Conservation (phyloP, 2,329 filamentous ascomycete species). For the Pezizomycotina sp. region DNA sequence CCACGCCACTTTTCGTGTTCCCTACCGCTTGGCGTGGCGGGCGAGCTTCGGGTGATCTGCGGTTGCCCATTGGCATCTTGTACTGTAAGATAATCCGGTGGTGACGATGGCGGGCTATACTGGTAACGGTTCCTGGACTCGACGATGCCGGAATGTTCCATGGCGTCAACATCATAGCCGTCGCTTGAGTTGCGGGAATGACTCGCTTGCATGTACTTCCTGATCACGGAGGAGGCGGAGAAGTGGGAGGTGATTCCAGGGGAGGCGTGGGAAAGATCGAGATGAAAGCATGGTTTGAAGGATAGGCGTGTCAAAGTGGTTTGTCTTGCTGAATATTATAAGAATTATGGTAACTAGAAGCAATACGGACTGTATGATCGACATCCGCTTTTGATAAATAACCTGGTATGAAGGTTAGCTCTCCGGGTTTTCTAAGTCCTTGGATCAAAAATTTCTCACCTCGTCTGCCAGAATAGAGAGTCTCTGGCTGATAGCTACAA, state of each 20-base stretch:
- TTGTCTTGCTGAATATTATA: conserved; percentile 49
- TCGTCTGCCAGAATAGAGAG: conserved; percentile 88
- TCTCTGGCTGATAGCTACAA: conserved; percentile 61
- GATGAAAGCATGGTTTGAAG: conserved; percentile 19
- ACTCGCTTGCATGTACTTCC: conserved; percentile 5
- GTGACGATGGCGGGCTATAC: background rate
- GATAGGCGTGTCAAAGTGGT: conserved; percentile 25
- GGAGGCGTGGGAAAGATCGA: conserved; percentile 14
- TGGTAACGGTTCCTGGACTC: conserved; percentile 5
- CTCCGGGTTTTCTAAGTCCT: background rate
- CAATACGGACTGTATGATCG: conserved; percentile 75
- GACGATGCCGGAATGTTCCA: conserved; percentile 7
- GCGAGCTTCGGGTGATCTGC: conserved; percentile 19
- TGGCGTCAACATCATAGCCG: conserved; percentile 1
- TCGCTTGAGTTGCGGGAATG: conserved; percentile 10
- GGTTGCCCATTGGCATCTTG: conserved; percentile 1
- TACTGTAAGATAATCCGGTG: conserved; percentile 5
- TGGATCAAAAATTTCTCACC: conserved; percentile 43
- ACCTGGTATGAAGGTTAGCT: background rate
- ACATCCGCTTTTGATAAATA: conserved; percentile 73
- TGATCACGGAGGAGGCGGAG: conserved; percentile 10
- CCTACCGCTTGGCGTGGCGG: conserved; percentile 20
- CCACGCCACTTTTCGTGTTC: conserved; percentile 5
- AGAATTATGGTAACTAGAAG: conserved; percentile 73
- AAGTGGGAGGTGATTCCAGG: conserved; percentile 19